Base-by-base conservation (phyloP, 257 asterid species). In the Capsicum rhomboideum region DNA sequence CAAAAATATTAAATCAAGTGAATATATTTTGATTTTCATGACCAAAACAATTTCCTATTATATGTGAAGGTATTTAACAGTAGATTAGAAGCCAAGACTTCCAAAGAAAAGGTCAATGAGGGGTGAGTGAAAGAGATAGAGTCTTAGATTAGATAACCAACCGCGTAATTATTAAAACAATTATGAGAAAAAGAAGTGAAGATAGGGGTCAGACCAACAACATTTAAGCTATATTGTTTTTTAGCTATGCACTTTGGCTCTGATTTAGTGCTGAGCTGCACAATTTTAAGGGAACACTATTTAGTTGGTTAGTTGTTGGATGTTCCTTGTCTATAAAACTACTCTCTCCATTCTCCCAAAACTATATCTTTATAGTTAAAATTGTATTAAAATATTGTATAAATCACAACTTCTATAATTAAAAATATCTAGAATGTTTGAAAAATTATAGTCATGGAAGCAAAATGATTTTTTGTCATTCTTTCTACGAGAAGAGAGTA, bases 41-140 rank as follows among this genome's bases (percentile, higher is more conserved):
- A n/a, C n/a, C n/a, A n/a, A n/a, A n/a, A n/a, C n/a, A n/a, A n/a
- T n/a, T n/a, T n/a, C n/a, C 40, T 34, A 34, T 34, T 34, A 2
- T 34, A 2, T 3, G 40, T 34, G 4, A 34, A 34, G 40, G 40
- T 34, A 34, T 34, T 34, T 5, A 34, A 34, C 42, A 37, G 46
- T 23, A 2, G 83, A 50, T 53, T 37, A 55, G 78, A 50, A 18
- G 82, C 49, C 69, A 23, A 56, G 69, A 81, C 79, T 74, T 55
- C 79, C 81, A 82, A 78, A 77, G 80, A 84, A 58, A 10, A 84
- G 68, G 87, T 84, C 87, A 86, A 82, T 67, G 75, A 23, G 8
- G 79, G 83, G 81, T 50, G 31, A 61, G 31, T 64, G 56, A 40
- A 2, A 84, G 86, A 66, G 84, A 71, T 8, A n/a, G 42, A 46